Conservation (phyloP, 106 monocot genomes). For the Acanthochlamys bracteata region DNA sequence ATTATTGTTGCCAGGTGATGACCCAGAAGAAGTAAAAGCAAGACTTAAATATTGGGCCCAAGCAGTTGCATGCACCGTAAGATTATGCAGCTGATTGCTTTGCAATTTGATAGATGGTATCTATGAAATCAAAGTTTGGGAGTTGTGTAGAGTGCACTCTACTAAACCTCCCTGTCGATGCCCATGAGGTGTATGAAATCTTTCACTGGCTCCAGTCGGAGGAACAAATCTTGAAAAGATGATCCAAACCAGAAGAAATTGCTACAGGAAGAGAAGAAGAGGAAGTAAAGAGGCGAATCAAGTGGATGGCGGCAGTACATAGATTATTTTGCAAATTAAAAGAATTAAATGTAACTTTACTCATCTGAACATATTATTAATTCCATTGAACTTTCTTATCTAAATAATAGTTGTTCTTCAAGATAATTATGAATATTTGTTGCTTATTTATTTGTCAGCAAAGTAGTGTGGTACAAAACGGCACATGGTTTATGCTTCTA, state of each 20-base stretch:
- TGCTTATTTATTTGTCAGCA: too few species aligned
- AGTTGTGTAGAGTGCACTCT: background rate
- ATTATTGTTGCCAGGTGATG: conserved; percentile 1
- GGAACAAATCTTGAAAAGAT: background rate
- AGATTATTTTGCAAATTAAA: too few species aligned
- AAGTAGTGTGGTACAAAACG: too few species aligned
- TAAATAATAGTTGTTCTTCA: too few species aligned
- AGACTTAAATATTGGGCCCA: conserved; percentile 10
- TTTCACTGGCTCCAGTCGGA: background rate
- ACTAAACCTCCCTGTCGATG: background rate
- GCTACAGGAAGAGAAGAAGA: background rate
- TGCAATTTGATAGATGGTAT: background rate
- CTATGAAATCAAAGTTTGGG: background rate
- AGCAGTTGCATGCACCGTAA: conserved; percentile 10
- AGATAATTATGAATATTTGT: too few species aligned
- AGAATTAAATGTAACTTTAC: too few species aligned
- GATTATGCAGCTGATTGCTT: conserved; percentile 6
- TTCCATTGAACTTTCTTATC: too few species aligned
- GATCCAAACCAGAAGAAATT: background rate
- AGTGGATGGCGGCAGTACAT: too few species aligned
- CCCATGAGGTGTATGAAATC: background rate
- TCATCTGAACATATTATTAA: too few species aligned
- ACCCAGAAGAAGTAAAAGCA: conserved; percentile 10
- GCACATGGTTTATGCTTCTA: too few species aligned
- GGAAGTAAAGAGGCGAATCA: background rate